Conservation (phyloP, 352 stramenopile genomes). For the Pythium dissimile region DNA sequence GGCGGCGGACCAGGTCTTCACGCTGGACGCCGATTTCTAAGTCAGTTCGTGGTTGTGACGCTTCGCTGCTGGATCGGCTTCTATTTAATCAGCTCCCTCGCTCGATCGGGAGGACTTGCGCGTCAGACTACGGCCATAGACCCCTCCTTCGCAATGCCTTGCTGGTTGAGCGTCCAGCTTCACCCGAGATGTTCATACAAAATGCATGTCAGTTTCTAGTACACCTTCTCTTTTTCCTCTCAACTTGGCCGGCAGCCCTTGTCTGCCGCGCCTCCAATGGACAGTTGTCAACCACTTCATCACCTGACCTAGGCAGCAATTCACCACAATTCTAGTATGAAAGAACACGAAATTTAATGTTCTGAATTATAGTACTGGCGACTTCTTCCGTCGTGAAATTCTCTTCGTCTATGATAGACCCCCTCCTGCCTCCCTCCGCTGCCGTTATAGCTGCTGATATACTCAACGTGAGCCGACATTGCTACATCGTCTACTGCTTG, state of each 20-base stretch:
- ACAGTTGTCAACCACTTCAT: too few species aligned
- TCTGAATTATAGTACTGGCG: too few species aligned
- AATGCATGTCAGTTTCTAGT: background rate
- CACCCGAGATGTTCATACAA: background rate
- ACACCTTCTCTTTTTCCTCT: background rate
- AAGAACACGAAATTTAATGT: too few species aligned
- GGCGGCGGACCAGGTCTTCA: slow-evolving; percentile 89
- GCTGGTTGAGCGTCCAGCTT: too few species aligned
- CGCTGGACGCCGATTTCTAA: slow-evolving; percentile 94
- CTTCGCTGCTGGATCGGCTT: slow-evolving; percentile 2
- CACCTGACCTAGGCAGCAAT: too few species aligned
- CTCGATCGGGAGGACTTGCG: too few species aligned
- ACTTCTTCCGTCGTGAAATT: background rate
- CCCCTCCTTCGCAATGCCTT: too few species aligned
- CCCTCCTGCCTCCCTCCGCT: too few species aligned
- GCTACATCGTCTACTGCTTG: slow-evolving; percentile 6
- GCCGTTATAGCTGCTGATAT: background rate
- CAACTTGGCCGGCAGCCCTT: too few species aligned
- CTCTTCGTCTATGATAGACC: background rate
- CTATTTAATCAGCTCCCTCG: slow-evolving; percentile 26
- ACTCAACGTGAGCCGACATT: background rate
- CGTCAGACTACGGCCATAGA: too few species aligned
- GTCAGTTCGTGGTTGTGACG: background rate
- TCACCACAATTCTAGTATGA: too few species aligned
- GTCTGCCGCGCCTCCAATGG: too few species aligned